Base-by-base conservation (phyloP, 192 early-diverging fungal species). In the Haplosporangium gracile region DNA sequence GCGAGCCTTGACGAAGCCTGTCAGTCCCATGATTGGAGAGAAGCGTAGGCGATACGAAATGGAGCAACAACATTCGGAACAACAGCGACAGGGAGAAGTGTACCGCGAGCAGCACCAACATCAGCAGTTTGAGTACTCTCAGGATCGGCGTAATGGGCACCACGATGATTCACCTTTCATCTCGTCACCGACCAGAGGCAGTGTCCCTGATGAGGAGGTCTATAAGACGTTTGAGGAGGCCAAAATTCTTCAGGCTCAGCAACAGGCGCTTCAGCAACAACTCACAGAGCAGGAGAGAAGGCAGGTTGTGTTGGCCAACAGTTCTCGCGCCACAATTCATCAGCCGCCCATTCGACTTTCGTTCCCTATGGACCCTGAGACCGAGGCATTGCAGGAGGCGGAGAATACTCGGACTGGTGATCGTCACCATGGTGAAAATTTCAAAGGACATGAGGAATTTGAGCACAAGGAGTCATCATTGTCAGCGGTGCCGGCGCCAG, bases 1-100 rank as follows among this genome's bases (percentile, higher is more conserved):
- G 2, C 77, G 77, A 32, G 85, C 88, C 43, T 71, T 94, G 85
- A 95, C 93, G n/a, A 74, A 87, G n/a, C 85, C 85, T 13, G 68
- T 78, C 20, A 87, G 85, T 22, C 85, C 85, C 47, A 82, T 82
- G 80, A 87, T 87, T 40, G 85, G 85, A 0, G 85, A 87, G 55
- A 87, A 87, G 71, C 74, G 85, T 10, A 87, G 78, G 36, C 34
- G 85, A 32, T 45, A 81, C 47, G 77, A 78, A 63, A 82, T 87
- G 85, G 85, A 81, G 39, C n/a, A 49, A 34, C 76, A 83, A n/a
- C 45, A 84, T 34, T 53, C 38, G 8, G 72, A 70, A n/a, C 82
- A 79, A 32, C 72, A 84, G 24, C 55, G n/a, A 57, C 65, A 78
- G 34, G 76, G 78, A n/a, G 55, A 49, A 0, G 70, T 69, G 26